These are phyloP conservation scores for Rhododendron henanense DNA, from an alignment of 148 eudicot species.

Conservation along the genomic window DNA sequence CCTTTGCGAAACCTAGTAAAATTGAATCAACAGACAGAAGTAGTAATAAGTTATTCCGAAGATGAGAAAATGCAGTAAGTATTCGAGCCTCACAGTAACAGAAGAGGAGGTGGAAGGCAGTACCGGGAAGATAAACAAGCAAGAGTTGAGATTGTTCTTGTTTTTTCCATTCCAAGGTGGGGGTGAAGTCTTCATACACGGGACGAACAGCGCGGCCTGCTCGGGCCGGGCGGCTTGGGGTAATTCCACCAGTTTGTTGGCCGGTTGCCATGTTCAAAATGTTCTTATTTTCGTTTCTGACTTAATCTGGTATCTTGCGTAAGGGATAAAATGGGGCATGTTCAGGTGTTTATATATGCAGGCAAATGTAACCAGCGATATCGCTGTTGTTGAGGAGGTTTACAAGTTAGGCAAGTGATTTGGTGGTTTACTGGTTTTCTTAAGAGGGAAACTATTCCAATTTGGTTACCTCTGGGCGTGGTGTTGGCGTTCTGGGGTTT, in stretches of 20 bases:
- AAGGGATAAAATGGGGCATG: not conserved
- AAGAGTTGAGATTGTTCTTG: conserved; percentile 39
- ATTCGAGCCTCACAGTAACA: not conserved
- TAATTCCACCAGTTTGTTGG: not conserved
- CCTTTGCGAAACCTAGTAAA: conserved; percentile 49
- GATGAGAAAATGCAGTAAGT: not conserved
- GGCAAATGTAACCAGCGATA: not conserved
- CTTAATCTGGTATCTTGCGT: not conserved
- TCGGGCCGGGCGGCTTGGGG: not conserved
- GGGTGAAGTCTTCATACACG: conserved; percentile 53
- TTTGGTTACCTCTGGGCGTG: not conserved
- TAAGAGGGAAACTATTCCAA: not conserved
- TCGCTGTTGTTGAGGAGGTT: not conserved
- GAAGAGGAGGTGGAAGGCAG: not conserved
- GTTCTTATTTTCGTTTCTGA: not conserved
- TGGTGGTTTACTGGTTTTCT: not conserved
- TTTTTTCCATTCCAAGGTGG: conserved; percentile 47
- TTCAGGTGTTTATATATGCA: not conserved
- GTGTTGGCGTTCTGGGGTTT: not conserved
- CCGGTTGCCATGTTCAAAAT: not conserved
- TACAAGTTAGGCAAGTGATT: not conserved
- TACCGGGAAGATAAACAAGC: conserved; percentile 57
- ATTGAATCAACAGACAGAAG: not conserved
- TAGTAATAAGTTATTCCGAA: not conserved
- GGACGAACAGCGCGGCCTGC: not conserved